Evolutionary conservation across 805 yeast species (phyloP).

Genomic region (Starmerella kuoi): DNA sequence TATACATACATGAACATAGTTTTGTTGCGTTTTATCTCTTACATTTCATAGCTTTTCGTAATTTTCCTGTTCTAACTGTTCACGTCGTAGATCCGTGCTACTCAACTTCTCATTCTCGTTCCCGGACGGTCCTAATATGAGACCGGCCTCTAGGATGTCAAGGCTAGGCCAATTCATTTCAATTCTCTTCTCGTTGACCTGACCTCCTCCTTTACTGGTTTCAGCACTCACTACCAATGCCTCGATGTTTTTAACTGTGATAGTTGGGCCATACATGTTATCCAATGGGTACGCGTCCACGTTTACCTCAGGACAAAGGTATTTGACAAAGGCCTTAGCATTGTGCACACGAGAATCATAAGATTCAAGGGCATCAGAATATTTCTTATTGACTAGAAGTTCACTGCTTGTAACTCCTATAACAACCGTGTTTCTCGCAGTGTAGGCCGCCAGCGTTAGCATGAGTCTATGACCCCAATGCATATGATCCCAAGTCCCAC

Average conservation of each 20-base stretch:
- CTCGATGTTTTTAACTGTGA: slow-evolving; percentile 56
- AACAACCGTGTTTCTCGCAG: slow-evolving; percentile 45
- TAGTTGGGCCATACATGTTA: slow-evolving; percentile 94
- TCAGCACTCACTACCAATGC: slow-evolving; percentile 74
- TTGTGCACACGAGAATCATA: slow-evolving; percentile 39
- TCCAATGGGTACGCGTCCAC: slow-evolving; percentile 51
- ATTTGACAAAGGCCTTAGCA: slow-evolving; percentile 40
- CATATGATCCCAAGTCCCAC: slow-evolving; percentile 94
- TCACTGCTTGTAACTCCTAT: slow-evolving; percentile 76
- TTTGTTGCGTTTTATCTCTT: too few relatives aligned
- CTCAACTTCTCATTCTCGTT: slow-evolving; percentile 56
- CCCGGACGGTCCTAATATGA: slow-evolving; percentile 33
- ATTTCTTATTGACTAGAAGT: slow-evolving; percentile 63
- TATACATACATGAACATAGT: background rate
- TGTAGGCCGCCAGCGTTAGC: slow-evolving; percentile 56
- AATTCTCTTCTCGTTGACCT: slow-evolving; percentile 53
- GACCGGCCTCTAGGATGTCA: slow-evolving; percentile 48
- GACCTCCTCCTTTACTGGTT: slow-evolving; percentile 59
- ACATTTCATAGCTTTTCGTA: background rate
- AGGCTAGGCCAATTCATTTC: slow-evolving; percentile 45
- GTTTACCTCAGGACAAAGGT: slow-evolving; percentile 36
- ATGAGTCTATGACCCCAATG: slow-evolving; percentile 92
- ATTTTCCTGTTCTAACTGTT: slow-evolving; percentile 22
- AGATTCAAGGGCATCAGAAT: slow-evolving; percentile 48
- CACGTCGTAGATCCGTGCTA: slow-evolving; percentile 62